Conservation (phyloP, 139 green algal genomes). For the Auxenochlorella pyrenoidosa region DNA sequence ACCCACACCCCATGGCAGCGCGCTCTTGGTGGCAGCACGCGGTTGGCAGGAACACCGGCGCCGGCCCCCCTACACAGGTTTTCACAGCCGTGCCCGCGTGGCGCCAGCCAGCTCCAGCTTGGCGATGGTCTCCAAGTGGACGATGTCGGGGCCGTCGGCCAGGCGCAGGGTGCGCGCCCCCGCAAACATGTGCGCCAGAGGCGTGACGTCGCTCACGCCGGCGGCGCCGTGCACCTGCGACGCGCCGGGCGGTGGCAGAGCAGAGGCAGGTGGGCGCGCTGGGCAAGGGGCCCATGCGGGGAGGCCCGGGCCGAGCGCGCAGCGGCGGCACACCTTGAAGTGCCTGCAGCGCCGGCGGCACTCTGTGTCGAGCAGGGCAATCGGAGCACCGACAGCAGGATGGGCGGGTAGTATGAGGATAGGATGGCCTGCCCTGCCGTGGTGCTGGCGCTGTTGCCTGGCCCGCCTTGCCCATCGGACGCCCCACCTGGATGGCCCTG, state of each 20-base stretch:
- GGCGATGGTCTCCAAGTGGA: conserved; percentile 94
- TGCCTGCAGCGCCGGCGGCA: neutral
- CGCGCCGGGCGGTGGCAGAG: too few species aligned
- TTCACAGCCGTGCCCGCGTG: neutral
- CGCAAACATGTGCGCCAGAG: conserved; percentile 87
- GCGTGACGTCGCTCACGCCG: conserved; percentile 85
- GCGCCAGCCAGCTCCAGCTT: conserved; percentile 75
- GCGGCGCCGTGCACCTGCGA: conserved; percentile 81
- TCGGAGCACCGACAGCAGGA: neutral
- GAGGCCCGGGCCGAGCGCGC: neutral
- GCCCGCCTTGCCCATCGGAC: conserved; percentile 63
- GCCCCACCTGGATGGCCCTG: conserved; percentile 87
- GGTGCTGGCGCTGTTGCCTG: neutral
- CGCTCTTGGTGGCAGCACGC: too few species aligned
- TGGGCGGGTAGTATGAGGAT: neutral
- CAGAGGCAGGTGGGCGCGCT: neutral
- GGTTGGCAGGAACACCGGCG: too few species aligned
- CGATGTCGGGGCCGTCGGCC: conserved; percentile 97
- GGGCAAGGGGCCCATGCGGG: neutral
- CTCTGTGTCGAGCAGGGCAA: too few species aligned
- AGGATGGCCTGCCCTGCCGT: conserved; percentile 42
- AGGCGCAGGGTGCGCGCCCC: conserved; percentile 92
- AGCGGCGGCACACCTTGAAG: too few species aligned
- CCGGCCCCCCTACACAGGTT: too few species aligned
- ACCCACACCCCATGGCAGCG: too few species aligned